Percentiles rank a stretch among this genome's conserved stretches.
Conservation (phyloP, 208 protist species). For the Crithidia bombi region DNA sequence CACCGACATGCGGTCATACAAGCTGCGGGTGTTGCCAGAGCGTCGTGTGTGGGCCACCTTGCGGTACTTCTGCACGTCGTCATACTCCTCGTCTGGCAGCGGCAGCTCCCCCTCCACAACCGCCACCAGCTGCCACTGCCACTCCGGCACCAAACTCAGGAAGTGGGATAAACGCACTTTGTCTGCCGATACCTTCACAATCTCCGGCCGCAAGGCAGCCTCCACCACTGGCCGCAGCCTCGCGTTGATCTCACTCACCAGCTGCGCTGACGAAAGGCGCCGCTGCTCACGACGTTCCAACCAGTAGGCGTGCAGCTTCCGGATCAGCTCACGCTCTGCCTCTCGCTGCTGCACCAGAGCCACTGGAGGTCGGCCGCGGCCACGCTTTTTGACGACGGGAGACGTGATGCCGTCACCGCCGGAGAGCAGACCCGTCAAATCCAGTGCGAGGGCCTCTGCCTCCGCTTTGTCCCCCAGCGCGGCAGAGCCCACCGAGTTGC, state of each 20-base stretch:
- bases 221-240: slow-evolving; percentile 47
- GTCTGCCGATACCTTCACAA: slow-evolving; percentile 65
- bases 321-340: slow-evolving; percentile 37
- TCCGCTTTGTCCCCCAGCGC: slow-evolving; percentile 49
- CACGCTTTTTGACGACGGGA: slow-evolving; percentile 38
- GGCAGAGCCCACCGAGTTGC: slow-evolving; percentile 38
- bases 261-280: slow-evolving; percentile 35
- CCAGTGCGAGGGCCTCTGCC: slow-evolving; percentile 40
- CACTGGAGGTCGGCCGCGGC: slow-evolving; percentile 51
- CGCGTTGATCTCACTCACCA: slow-evolving; percentile 54
- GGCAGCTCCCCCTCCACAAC: slow-evolving; percentile 74
- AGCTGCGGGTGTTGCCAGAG: slow-evolving; percentile 54
- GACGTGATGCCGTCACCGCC: slow-evolving; percentile 26
- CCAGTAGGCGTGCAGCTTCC: slow-evolving; percentile 66
- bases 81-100: slow-evolving; percentile 80
- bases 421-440: slow-evolving; percentile 49
- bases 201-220: slow-evolving; percentile 62
- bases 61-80: slow-evolving; percentile 74
- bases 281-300: slow-evolving; percentile 46
- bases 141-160: slow-evolving; percentile 79
- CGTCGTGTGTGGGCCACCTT: slow-evolving; percentile 62
- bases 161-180: slow-evolving; percentile 76
- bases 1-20: slow-evolving; percentile 56
- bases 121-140: slow-evolving; percentile 65
- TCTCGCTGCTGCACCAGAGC: slow-evolving; percentile 41